A percentile compares a stretch with the other conserved stretches of the same genome.
Conservation (phyloP, 225 moss, liverwort and hornwort genomes). For the Asterella californica region DNA sequence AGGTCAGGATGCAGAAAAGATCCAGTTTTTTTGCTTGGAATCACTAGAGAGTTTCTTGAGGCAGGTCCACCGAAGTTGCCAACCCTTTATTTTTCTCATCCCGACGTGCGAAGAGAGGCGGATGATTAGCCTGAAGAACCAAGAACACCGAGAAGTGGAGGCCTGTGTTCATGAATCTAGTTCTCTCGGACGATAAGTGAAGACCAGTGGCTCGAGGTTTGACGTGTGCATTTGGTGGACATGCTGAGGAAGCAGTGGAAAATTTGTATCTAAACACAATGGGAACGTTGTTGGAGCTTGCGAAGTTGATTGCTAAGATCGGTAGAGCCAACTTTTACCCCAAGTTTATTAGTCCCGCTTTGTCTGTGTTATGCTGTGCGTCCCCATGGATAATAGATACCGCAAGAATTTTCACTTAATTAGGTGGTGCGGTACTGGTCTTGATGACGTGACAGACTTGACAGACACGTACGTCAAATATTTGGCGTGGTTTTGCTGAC, state of each 20-base stretch:
- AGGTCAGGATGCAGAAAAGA: conserved; percentile 2
- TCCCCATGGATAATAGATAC: too few species aligned
- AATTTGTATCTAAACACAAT: not conserved
- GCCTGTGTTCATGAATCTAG: not conserved
- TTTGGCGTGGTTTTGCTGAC: not conserved
- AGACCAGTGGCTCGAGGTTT: not conserved
- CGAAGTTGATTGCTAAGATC: not conserved
- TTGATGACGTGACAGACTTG: not conserved
- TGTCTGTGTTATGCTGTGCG: too few species aligned
- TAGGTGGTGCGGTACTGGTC: not conserved
- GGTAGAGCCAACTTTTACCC: not conserved
- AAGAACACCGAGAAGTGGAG: not conserved
- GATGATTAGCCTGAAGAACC: not conserved
- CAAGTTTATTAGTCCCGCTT: not conserved
- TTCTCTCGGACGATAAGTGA: not conserved
- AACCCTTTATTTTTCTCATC: not conserved
- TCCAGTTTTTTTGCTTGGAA: not conserved
- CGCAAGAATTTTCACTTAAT: too few species aligned
- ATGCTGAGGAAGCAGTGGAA: not conserved
- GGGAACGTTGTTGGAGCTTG: not conserved
- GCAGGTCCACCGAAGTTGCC: not conserved
- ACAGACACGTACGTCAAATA: not conserved
- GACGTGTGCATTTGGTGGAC: not conserved
- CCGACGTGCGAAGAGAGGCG: not conserved
- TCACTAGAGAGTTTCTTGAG: not conserved